Percentiles rank a stretch among this genome's conserved stretches.
Evolutionary conservation across 2,329 filamentous ascomycete species (phyloP).

Genomic region (Xylaria sp.): DNA sequence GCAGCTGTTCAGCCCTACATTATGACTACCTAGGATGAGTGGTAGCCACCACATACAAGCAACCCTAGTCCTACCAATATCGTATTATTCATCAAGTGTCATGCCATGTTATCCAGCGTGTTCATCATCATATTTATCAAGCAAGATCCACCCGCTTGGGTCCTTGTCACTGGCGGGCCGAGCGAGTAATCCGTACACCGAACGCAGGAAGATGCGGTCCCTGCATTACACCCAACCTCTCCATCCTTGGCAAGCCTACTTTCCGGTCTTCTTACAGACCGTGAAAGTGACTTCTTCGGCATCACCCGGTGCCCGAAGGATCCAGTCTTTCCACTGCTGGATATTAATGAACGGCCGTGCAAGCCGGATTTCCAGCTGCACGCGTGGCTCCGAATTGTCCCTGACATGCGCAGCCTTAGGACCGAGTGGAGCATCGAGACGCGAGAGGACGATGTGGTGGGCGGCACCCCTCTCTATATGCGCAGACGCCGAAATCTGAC

Average conservation of each 20-base stretch:
- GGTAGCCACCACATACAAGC: too few species aligned
- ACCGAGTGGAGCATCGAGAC: slow-evolving; percentile 1
- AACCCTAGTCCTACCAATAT: too few species aligned
- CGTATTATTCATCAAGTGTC: too few species aligned
- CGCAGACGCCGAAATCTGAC: slow-evolving; percentile 9
- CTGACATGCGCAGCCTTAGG: neutral
- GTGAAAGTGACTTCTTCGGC: slow-evolving; percentile 2
- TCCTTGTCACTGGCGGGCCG: too few species aligned
- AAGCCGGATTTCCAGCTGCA: slow-evolving; percentile 7
- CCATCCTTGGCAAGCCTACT: neutral
- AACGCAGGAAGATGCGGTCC: too few species aligned
- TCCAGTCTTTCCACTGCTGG: slow-evolving; percentile 16
- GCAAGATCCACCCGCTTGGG: too few species aligned
- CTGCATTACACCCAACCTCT: too few species aligned
- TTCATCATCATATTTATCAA: too few species aligned
- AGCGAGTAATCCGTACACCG: too few species aligned
- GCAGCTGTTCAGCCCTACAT: too few species aligned
- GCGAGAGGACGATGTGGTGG: slow-evolving; percentile 14
- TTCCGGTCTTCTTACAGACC: neutral
- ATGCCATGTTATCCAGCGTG: too few species aligned
- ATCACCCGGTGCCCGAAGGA: slow-evolving; percentile 10
- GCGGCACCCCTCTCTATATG: neutral
- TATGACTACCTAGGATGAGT: too few species aligned
- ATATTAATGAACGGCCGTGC: slow-evolving; percentile 8
- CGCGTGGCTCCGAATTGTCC: neutral